phyloP scores from a whole-genome alignment of 176 grass and related monocot species.

The Metroxylon sagu region DNA sequence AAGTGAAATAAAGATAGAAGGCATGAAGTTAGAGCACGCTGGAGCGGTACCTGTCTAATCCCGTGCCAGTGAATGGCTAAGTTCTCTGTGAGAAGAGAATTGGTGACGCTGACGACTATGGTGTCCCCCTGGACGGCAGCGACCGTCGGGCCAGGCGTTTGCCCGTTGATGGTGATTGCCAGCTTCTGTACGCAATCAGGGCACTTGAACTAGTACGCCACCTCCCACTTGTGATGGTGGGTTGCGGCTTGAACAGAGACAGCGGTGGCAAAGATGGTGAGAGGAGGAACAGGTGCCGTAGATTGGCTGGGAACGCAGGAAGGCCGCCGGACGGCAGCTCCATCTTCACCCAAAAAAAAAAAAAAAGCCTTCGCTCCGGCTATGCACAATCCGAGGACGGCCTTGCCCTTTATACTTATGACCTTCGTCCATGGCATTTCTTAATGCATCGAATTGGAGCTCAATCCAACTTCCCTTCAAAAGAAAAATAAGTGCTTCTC shows the following conservation, averaged over 20 bases:
- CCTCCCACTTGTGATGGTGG: constrained; percentile 43
- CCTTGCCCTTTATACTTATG: too few species aligned
- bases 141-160: constrained; percentile 59
- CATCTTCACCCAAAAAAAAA: too few species aligned
- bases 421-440: too few species aligned
- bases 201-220: constrained; percentile 53
- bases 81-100: constrained; percentile 68
- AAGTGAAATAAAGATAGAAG: too few species aligned
- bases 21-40: too few species aligned
- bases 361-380: too few species aligned
- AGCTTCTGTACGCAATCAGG: constrained; percentile 60
- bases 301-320: too few species aligned
- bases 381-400: too few species aligned
- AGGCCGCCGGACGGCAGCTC: too few species aligned
- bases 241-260: constrained; percentile 17
- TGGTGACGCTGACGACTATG: constrained; percentile 39
- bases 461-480: too few species aligned
- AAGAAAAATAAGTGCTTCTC: too few species aligned
- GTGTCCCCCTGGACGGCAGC: constrained; percentile 53
- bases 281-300: background rate
- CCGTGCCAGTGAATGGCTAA: constrained; percentile 82
- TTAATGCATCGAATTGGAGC: too few species aligned
- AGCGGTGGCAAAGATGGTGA: background rate
- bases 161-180: constrained; percentile 60
- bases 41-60: constrained; percentile 35